These are phyloP conservation scores for Puccinia polysora DNA, from an alignment of 1,284 basidiomycete genomes.

Conservation along the genomic window DNA sequence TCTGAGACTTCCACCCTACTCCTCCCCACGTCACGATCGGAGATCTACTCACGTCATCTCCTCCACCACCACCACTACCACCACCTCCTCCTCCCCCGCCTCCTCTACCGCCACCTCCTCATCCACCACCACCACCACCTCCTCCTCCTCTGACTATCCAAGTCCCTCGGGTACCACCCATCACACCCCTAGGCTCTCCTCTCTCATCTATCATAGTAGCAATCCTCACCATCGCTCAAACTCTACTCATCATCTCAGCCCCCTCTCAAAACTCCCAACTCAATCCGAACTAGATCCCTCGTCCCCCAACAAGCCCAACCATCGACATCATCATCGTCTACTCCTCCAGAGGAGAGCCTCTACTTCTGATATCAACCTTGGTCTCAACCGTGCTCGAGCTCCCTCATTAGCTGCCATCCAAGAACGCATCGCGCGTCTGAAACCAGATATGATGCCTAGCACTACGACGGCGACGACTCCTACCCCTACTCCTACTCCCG, in stretches of 20 bases:
- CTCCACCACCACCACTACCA: background rate
- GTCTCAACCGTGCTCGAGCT: constrained; percentile 22
- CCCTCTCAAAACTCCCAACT: too few species aligned
- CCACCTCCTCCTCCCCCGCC: background rate
- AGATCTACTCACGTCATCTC: background rate
- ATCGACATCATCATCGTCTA: constrained; percentile 1
- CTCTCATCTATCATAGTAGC: background rate
- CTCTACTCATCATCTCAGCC: background rate
- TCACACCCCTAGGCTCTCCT: background rate
- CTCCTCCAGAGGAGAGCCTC: constrained; percentile 19
- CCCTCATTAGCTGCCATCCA: constrained; percentile 38
- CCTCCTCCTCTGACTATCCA: background rate
- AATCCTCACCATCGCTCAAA: background rate
- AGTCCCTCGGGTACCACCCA: background rate
- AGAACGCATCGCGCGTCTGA: constrained; percentile 22
- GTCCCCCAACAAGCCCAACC: background rate
- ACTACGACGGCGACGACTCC: background rate
- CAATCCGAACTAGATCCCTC: background rate
- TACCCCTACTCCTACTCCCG: background rate
- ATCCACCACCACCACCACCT: background rate
- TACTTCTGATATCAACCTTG: constrained; percentile 19
- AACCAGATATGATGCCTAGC: background rate
- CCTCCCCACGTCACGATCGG: background rate
- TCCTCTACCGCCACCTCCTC: background rate
- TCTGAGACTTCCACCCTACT: constrained; percentile 1